phyloP scores from a whole-genome alignment of 352 stramenopile species.

The Phytophthora palmivora region DNA sequence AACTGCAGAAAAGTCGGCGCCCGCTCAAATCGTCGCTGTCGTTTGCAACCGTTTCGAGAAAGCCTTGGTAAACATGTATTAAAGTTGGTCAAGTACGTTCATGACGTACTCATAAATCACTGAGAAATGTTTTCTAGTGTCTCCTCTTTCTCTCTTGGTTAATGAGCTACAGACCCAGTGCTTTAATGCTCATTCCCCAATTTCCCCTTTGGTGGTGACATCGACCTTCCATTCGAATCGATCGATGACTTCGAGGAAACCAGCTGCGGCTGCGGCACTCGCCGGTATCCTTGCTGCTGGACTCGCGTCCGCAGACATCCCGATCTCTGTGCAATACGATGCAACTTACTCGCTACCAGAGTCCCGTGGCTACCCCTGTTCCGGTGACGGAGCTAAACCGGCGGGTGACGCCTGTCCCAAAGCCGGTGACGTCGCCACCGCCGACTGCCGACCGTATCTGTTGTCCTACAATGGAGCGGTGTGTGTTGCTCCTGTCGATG shows the following conservation, averaged over 20 bases:
- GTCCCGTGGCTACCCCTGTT: slow-evolving; percentile 23
- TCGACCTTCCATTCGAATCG: slow-evolving; percentile 12
- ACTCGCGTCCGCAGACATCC: too few relatives aligned
- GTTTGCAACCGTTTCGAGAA: too few relatives aligned
- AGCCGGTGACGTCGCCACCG: slow-evolving; percentile 26
- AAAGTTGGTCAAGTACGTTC: too few relatives aligned
- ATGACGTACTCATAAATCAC: too few relatives aligned
- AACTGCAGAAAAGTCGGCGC: too few relatives aligned
- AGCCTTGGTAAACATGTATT: too few relatives aligned
- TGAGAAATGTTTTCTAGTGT: slow-evolving; percentile 2
- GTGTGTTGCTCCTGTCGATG: too few relatives aligned
- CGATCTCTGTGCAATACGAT: slow-evolving; percentile 31
- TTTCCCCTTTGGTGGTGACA: slow-evolving; percentile 20
- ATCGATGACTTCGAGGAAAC: too few relatives aligned
- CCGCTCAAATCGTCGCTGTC: too few relatives aligned
- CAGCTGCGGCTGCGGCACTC: slow-evolving; percentile 16
- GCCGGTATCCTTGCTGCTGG: slow-evolving; percentile 11
- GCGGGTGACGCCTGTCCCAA: slow-evolving; percentile 15
- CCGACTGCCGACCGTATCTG: slow-evolving; percentile 24
- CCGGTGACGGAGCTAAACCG: slow-evolving; percentile 15
- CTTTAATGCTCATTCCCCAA: slow-evolving; percentile 18
- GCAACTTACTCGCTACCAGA: slow-evolving; percentile 29
- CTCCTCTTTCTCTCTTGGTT: neutral
- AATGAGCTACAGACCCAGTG: neutral
- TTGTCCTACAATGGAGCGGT: too few relatives aligned